Percentiles rank a stretch among this genome's conserved stretches.
These are phyloP conservation scores for Sonneratia caseolaris DNA, from an alignment of 345 rosid genomes.

Conservation along the genomic window DNA sequence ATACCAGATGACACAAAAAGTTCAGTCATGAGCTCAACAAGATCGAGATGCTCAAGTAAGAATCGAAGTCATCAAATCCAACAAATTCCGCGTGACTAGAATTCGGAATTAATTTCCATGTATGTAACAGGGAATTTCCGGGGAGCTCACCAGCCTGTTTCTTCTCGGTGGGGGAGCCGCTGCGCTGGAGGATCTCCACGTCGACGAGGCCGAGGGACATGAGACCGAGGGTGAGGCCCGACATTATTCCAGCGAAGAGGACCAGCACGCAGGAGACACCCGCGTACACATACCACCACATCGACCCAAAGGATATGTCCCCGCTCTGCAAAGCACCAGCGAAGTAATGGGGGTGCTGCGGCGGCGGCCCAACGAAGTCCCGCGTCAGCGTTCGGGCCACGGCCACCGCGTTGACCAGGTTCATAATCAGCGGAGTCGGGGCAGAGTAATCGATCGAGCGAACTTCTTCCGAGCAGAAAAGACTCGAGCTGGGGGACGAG, in stretches of 20 bases:
- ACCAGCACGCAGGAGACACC: slow-evolving; percentile 76
- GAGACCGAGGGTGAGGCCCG: slow-evolving; percentile 88
- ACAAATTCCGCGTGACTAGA: background rate
- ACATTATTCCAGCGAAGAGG: slow-evolving; percentile 92
- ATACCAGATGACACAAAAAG: no score
- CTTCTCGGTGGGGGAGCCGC: slow-evolving; percentile 77
- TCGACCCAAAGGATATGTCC: slow-evolving; percentile 50
- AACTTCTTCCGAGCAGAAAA: no score
- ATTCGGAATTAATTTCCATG: no score
- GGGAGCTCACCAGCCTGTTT: slow-evolving; percentile 68
- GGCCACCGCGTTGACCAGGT: slow-evolving; percentile 45
- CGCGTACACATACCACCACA: slow-evolving; percentile 50
- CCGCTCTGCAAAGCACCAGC: slow-evolving; percentile 7
- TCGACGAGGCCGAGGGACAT: slow-evolving; percentile 99
- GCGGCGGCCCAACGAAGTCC: slow-evolving; percentile 14
- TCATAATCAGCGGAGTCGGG: slow-evolving; percentile 23
- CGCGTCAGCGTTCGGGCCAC: slow-evolving; percentile 48
- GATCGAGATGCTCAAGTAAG: no score
- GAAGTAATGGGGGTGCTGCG: slow-evolving; percentile 3
- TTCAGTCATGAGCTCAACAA: no score
- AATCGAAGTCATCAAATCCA: no score
- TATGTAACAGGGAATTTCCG: background rate
- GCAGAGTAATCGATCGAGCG: background rate
- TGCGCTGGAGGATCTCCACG: slow-evolving; percentile 89
- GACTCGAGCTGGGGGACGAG: no score